Evolutionary conservation across 352 stramenopile genomes (phyloP).

Genomic region (Globisporangium heterothallicum): DNA sequence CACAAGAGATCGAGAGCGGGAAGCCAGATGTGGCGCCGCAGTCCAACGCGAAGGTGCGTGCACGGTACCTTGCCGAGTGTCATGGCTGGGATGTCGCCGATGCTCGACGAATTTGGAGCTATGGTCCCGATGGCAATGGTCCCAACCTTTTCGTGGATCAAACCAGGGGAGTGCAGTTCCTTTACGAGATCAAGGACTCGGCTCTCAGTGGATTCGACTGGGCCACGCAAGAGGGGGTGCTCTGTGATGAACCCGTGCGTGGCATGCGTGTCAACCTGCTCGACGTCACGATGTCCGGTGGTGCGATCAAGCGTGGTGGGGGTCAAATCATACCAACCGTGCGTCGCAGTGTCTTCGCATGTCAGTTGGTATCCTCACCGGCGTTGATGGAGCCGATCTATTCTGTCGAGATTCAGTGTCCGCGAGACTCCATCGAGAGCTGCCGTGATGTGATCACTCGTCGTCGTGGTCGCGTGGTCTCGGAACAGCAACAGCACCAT

Average conservation of each 20-base stretch:
- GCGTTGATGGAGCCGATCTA: constrained; percentile 98
- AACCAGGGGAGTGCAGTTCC: constrained; percentile 99
- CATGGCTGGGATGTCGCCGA: constrained; percentile 98
- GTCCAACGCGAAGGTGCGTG: constrained; percentile 95
- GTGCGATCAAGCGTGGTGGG: constrained; percentile 99
- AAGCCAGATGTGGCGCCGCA: constrained; percentile 87
- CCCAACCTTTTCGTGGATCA: constrained; percentile 98
- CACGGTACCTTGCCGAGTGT: constrained; percentile 96
- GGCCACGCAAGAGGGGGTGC: constrained; percentile 96
- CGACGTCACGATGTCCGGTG: constrained; percentile 98
- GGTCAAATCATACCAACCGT: constrained; percentile 99
- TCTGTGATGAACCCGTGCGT: constrained; percentile 97
- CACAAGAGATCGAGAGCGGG: constrained; percentile 95
- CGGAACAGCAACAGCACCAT: constrained; percentile 96
- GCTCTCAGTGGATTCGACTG: constrained; percentile 98
- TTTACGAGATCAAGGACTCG: constrained; percentile 99
- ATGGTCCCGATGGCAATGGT: constrained; percentile 97
- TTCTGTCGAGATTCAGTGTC: constrained; percentile 98
- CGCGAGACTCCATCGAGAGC: constrained; percentile 97
- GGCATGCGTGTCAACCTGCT: constrained; percentile 98
- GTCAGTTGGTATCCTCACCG: constrained; percentile 92
- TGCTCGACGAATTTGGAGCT: constrained; percentile 99
- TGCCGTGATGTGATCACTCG: constrained; percentile 98
- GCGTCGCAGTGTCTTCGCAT: constrained; percentile 98
- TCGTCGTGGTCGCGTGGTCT: constrained; percentile 98